These are phyloP conservation scores for Helotiales sp. DNA, from an alignment of 2,329 filamentous ascomycete species.

Conservation along the genomic window DNA sequence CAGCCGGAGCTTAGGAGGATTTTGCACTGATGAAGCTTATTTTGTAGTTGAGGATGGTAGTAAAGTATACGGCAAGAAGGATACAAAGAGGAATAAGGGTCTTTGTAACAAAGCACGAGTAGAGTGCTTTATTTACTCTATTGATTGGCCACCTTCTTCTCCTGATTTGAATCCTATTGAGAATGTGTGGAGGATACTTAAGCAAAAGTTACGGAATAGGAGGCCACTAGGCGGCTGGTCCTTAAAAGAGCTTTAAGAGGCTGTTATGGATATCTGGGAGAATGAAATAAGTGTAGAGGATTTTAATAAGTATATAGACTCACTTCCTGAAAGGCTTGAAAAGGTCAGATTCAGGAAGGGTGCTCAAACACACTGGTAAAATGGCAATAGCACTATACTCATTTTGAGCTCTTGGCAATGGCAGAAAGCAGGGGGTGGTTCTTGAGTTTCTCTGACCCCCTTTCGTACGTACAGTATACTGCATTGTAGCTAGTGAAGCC, in stretches of 20 bases:
- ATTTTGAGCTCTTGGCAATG: not conserved
- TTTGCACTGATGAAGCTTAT: not conserved
- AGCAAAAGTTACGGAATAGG: conserved; percentile 13
- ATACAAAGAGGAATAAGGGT: conserved; percentile 5
- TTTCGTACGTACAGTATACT: too few relatives aligned
- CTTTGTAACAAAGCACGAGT: conserved; percentile 12
- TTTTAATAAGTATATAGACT: conserved; percentile 18
- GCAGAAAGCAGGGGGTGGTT: not conserved
- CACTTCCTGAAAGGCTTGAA: conserved; percentile 9
- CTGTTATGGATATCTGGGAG: conserved; percentile 19
- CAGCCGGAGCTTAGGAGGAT: not conserved
- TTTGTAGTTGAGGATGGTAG: conserved; percentile 1
- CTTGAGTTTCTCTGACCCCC: too few relatives aligned
- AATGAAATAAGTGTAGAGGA: conserved; percentile 16
- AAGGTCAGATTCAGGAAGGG: conserved; percentile 16
- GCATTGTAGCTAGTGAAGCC: too few relatives aligned
- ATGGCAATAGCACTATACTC: not conserved
- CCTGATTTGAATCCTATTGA: conserved; percentile 13
- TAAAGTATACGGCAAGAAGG: conserved; percentile 5
- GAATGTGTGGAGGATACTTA: conserved; percentile 17
- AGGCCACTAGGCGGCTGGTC: conserved; percentile 7
- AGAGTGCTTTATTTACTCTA: conserved; percentile 13
- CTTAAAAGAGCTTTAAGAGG: conserved; percentile 13
- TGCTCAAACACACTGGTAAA: not conserved
- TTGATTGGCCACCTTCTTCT: conserved; percentile 12